Base-by-base conservation (phyloP, 345 rosid genomes). In the Theobroma cacao region DNA sequence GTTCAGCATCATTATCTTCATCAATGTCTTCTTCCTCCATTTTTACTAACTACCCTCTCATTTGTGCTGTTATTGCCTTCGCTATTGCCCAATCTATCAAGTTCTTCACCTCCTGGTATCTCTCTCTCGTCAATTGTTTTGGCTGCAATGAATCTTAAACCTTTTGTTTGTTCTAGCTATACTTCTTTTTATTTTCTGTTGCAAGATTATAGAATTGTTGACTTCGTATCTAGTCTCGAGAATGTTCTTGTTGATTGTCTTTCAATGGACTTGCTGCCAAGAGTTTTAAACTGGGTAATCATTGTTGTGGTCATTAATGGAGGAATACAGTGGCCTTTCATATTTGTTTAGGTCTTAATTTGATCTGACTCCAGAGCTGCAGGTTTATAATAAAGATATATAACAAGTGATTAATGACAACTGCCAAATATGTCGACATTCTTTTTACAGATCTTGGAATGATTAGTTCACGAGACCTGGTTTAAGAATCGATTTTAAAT, bases 71-170 rank as follows among this genome's bases (percentile, higher is more conserved):
- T 5, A 52, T 85, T 6, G 83, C 95, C 36, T 89, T 91, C 76
- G 83, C 87, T 71, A 69, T 95, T 72, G 93, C 95, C 47, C 98
- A 95, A 72, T 72, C 84, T 68, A 80, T 79, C 81, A 93, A 95
- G 87, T 48, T 90, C 83, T 88, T 93, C 85, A 88, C 91, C 81
- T 69, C 88, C 85, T 84, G 97, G 98, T 90, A 89, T 58, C 18
- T 59, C 64, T 80, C 56, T 40, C 5, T 59, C 22, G 0, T 4
- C 74, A 50, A 45, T 48, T 18, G 22, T 34, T 79, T 31, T 34
- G 52, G 33, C n/a, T 50, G 59, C n/a, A 11, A 68, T 47, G n/a
- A 58, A 14, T 75, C 26, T 78, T 62, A 50, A 36, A 61, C 53
- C 81, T 56, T n/a, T 80, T 41, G 33, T 43, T 59, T 63, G 17